phyloP scores from a whole-genome alignment of 495 filamentous ascomycete genomes.

The Hapsidospora chrysogenum region DNA sequence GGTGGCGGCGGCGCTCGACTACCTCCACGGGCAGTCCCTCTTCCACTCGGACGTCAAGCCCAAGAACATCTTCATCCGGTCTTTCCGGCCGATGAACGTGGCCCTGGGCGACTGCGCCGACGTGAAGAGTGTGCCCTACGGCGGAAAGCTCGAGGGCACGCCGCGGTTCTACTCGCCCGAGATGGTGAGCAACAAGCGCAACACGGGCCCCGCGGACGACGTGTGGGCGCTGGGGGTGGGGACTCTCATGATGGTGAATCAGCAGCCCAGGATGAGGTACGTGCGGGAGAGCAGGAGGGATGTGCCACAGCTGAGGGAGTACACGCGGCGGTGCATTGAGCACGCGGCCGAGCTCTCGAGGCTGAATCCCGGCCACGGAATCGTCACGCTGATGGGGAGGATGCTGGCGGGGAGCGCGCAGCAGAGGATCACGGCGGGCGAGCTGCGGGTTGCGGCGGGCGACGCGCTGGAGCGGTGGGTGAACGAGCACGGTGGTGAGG shows the following conservation, averaged over 20 bases:
- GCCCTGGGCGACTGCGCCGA: slow-evolving; percentile 1
- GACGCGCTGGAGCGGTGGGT: not conserved
- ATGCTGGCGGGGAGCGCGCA: not conserved
- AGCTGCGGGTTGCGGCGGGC: not conserved
- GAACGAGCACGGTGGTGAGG: not conserved
- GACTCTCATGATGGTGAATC: not conserved
- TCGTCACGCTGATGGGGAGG: not conserved
- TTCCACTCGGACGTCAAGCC: slow-evolving; percentile 3
- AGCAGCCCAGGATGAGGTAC: not conserved
- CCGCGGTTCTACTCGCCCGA: not conserved
- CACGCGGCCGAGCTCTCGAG: not conserved
- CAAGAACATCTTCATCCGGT: slow-evolving; percentile 1
- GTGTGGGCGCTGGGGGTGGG: slow-evolving; percentile 1
- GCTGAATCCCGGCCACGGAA: not conserved
- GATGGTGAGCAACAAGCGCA: not conserved
- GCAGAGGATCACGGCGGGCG: not conserved
- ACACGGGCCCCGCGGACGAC: not conserved
- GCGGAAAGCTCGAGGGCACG: not conserved
- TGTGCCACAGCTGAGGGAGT: not conserved
- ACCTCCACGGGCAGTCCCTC: not conserved
- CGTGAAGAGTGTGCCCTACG: not conserved
- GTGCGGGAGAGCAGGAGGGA: not conserved
- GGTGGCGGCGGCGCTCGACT: not conserved
- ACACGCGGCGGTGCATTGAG: not conserved
- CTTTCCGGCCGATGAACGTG: not conserved